These are phyloP conservation scores for Phytopythium montanum DNA, from an alignment of 352 stramenopile species.

Conservation along the genomic window DNA sequence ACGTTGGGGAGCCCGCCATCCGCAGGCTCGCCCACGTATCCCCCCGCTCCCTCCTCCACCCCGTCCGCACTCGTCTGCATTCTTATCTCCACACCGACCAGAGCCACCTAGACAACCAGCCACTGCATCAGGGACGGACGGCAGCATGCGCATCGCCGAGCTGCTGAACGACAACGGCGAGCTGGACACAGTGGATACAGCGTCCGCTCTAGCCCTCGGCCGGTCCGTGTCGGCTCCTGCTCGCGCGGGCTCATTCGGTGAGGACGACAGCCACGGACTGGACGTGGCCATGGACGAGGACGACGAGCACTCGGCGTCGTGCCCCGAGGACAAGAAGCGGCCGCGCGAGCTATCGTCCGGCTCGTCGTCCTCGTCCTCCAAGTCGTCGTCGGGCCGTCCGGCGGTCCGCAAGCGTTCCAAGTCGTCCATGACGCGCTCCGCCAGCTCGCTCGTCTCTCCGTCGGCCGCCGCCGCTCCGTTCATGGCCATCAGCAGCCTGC, in stretches of 20 bases:
- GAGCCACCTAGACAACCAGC: too few species aligned
- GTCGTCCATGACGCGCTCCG: conserved; percentile 21
- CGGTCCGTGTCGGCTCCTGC: conserved; percentile 27
- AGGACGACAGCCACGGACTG: conserved; percentile 11
- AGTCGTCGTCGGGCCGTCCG: not conserved
- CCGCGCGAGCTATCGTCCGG: not conserved
- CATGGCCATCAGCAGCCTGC: conserved; percentile 23
- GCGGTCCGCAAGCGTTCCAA: conserved; percentile 19
- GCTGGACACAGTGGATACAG: conserved; percentile 13
- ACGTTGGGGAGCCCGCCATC: not conserved
- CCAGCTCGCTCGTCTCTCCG: conserved; percentile 18
- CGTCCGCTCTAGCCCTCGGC: conserved; percentile 18
- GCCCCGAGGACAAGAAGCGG: conserved; percentile 26
- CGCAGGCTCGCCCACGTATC: conserved; percentile 6
- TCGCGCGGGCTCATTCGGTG: conserved; percentile 2
- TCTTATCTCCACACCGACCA: not conserved
- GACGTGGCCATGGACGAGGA: conserved; percentile 21
- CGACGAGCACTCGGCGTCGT: conserved; percentile 26
- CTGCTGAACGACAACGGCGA: conserved; percentile 32
- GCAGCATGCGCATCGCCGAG: conserved; percentile 30
- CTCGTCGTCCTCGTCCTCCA: conserved; percentile 17
- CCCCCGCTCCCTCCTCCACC: too few species aligned
- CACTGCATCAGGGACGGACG: too few species aligned
- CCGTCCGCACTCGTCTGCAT: not conserved
- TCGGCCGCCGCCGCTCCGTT: conserved; percentile 13